phyloP scores from a whole-genome alignment of 331 rosid species.

The Saraca asoca region DNA sequence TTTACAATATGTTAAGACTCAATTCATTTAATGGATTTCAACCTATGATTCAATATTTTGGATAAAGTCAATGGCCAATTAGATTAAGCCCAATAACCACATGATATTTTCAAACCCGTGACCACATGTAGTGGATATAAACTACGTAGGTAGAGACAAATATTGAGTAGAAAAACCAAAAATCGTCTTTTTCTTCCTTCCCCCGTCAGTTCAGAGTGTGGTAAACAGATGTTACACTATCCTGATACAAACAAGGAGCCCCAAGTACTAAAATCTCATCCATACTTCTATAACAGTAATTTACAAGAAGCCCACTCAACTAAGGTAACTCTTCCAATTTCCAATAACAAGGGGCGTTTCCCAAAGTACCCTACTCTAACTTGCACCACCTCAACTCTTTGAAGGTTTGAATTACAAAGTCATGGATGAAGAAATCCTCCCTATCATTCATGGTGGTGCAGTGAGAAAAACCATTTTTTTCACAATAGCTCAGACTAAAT shows the following conservation, averaged over 20 bases:
- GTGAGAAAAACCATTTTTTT: constrained; percentile 15
- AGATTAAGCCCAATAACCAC: too few species aligned
- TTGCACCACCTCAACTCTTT: constrained; percentile 34
- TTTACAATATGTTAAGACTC: too few species aligned
- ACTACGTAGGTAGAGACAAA: too few species aligned
- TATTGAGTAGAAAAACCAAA: constrained; percentile 23
- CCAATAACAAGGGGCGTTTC: constrained; percentile 3
- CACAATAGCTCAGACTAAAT: constrained; percentile 23
- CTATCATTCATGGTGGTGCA: constrained; percentile 26
- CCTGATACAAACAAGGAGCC: constrained; percentile 36
- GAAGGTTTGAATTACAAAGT: constrained; percentile 10
- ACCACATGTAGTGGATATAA: too few species aligned
- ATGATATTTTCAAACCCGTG: too few species aligned
- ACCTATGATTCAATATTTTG: too few species aligned
- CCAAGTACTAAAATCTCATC: constrained; percentile 34
- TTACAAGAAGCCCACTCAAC: constrained; percentile 29
- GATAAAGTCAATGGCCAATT: too few species aligned
- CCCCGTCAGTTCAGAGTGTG: background rate
- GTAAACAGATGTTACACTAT: constrained; percentile 31
- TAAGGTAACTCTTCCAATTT: constrained; percentile 22
- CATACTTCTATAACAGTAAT: constrained; percentile 23
- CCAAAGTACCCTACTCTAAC: constrained; percentile 29
- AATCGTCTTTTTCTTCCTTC: constrained; percentile 6
- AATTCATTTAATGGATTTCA: too few species aligned
- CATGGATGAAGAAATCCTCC: constrained; percentile 29